Percentiles rank a stretch among this genome's conserved stretches.
Evolutionary conservation across 495 filamentous ascomycete genomes (phyloP).

Genomic region (Sordaria brevicollis): DNA sequence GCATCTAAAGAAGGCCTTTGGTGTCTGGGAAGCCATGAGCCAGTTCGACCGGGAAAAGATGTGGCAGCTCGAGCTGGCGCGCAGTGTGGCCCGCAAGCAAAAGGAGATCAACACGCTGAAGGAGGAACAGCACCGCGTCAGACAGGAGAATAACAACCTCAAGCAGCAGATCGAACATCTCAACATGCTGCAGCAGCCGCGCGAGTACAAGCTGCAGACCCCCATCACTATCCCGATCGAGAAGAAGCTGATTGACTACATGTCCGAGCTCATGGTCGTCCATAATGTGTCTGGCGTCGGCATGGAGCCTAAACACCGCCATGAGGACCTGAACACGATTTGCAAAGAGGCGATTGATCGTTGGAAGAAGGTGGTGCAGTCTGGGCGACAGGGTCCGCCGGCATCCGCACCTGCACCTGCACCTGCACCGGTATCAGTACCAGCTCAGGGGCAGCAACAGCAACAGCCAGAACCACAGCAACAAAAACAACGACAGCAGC

Average conservation of each 20-base stretch:
- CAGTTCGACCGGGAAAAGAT: conserved; percentile 46
- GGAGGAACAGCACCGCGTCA: conserved; percentile 47
- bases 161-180: conserved; percentile 59
- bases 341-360: conserved; percentile 38
- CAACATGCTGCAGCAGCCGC: conserved; percentile 55
- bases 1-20: conserved; percentile 61
- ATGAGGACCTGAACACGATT: conserved; percentile 34
- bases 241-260: conserved; percentile 25
- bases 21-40: conserved; percentile 56
- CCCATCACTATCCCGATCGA: conserved; percentile 52
- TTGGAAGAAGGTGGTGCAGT: conserved; percentile 36
- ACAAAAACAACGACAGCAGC: background rate
- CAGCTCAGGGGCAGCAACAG: background rate
- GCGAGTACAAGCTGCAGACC: conserved; percentile 57
- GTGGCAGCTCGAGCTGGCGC: conserved; percentile 72
- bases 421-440: background rate
- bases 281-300: conserved; percentile 22
- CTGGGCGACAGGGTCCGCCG: background rate
- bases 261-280: conserved; percentile 20
- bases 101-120: conserved; percentile 55
- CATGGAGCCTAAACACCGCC: conserved; percentile 29
- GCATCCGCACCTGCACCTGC: background rate
- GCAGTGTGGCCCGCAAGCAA: conserved; percentile 57
- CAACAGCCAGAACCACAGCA: background rate
- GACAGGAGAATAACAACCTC: conserved; percentile 64